A percentile compares a stretch with the other conserved stretches of the same genome.
Evolutionary conservation across 202 grass and related monocot genomes (phyloP).

Genomic region (Cymbopogon flexuosus): DNA sequence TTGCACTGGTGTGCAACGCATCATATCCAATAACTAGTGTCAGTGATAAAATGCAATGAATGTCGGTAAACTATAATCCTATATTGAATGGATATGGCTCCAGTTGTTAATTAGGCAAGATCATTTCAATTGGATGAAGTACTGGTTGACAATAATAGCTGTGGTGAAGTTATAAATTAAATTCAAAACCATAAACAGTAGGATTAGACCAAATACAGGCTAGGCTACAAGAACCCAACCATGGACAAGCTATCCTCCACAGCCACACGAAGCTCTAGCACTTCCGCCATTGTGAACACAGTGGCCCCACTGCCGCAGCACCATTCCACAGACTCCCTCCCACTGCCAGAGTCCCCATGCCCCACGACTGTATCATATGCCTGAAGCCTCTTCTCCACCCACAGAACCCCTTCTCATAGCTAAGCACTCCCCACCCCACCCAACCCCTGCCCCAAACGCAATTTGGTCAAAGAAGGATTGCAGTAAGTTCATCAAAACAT

Average conservation of each 20-base stretch:
- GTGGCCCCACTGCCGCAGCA: neutral
- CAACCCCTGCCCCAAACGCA: neutral
- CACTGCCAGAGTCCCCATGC: neutral
- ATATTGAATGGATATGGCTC: neutral
- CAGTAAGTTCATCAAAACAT: slow-evolving; percentile 5
- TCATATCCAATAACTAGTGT: neutral
- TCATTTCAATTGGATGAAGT: neutral
- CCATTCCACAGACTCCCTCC: neutral
- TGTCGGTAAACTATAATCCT: neutral
- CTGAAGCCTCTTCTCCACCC: neutral
- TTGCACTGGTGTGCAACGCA: neutral
- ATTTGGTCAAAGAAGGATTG: neutral
- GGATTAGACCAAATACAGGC: neutral
- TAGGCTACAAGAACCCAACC: neutral
- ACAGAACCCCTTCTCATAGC: neutral
- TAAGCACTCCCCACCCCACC: neutral
- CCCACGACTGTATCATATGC: neutral
- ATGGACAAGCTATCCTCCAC: neutral
- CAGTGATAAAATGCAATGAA: slow-evolving; percentile 11
- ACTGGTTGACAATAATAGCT: neutral
- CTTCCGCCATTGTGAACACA: neutral
- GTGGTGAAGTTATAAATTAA: neutral
- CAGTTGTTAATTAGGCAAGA: neutral
- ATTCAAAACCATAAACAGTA: slow-evolving; percentile 1
- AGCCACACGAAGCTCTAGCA: neutral